Evolutionary conservation across 2,329 filamentous ascomycete species (phyloP).

Genomic region (Fusarium mangiferae): DNA sequence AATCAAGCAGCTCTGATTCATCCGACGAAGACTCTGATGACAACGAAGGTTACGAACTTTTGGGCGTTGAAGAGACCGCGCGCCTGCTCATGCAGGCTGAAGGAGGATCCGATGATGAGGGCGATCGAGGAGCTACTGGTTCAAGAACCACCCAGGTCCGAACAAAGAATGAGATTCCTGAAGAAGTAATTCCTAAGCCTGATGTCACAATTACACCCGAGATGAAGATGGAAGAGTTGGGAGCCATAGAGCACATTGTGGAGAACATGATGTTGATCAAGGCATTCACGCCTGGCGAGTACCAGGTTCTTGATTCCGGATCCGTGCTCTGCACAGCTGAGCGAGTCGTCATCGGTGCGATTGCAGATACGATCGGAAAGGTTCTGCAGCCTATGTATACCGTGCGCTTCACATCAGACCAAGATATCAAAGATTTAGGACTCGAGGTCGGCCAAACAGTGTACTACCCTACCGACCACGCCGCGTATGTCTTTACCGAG

Average conservation of each 20-base stretch:
- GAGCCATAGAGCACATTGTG: conserved; percentile 79
- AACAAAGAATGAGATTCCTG: conserved; percentile 82
- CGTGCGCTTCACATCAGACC: conserved; percentile 75
- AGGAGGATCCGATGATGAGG: conserved; percentile 81
- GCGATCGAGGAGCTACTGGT: conserved; percentile 58
- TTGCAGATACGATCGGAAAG: conserved; percentile 87
- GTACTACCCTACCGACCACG: conserved; percentile 83
- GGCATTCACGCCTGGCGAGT: conserved; percentile 81
- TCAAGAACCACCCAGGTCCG: conserved; percentile 64
- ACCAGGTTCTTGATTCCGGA: conserved; percentile 84
- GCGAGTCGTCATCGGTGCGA: conserved; percentile 79
- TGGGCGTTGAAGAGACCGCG: conserved; percentile 85
- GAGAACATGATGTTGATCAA: conserved; percentile 83
- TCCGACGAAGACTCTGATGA: conserved; percentile 68
- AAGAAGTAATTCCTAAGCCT: conserved; percentile 76
- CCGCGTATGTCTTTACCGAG: conserved; percentile 87
- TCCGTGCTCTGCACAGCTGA: conserved; percentile 84
- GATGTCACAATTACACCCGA: conserved; percentile 80
- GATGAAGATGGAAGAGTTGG: conserved; percentile 81
- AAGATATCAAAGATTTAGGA: conserved; percentile 74
- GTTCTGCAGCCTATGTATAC: conserved; percentile 89
- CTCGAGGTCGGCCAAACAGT: conserved; percentile 76
- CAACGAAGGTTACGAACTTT: conserved; percentile 74
- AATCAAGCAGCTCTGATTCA: conserved; percentile 67
- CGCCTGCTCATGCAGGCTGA: conserved; percentile 87